A percentile compares a stretch with the other conserved stretches of the same genome.
phyloP scores from a whole-genome alignment of 345 rosid species.

The Diplotaxis tenuifolia region DNA sequence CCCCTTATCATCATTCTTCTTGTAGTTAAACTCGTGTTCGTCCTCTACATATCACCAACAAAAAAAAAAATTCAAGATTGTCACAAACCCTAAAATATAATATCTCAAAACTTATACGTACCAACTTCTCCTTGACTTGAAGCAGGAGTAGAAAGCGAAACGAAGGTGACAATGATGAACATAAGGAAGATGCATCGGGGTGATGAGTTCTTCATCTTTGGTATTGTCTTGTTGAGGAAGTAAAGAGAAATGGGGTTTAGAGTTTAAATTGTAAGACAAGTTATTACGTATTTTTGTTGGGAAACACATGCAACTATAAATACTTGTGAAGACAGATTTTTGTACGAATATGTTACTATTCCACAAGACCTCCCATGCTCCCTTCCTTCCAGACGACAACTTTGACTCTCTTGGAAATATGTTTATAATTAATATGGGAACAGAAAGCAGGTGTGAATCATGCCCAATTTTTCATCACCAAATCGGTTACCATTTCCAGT shows the following conservation, averaged over 20 bases:
- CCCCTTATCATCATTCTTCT: slow-evolving; percentile 42
- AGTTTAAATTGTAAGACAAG: slow-evolving; percentile 6
- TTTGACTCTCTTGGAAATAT: slow-evolving; percentile 21
- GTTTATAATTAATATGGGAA: not conserved
- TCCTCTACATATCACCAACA: slow-evolving; percentile 46
- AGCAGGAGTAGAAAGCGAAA: slow-evolving; percentile 17
- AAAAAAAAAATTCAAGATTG: not conserved
- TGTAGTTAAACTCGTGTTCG: slow-evolving; percentile 62
- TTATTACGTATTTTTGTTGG: not conserved
- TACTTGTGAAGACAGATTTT: slow-evolving; percentile 8
- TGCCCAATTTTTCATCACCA: slow-evolving; percentile 19
- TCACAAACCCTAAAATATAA: not conserved
- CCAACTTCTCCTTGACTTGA: slow-evolving; percentile 36
- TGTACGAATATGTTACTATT: slow-evolving; percentile 25
- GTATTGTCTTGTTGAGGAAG: not conserved
- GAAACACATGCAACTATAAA: slow-evolving; percentile 30
- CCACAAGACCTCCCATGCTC: slow-evolving; percentile 18
- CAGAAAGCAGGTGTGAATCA: slow-evolving; percentile 20
- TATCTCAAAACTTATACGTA: not conserved
- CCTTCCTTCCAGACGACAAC: slow-evolving; percentile 25
- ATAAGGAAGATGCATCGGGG: slow-evolving; percentile 17
- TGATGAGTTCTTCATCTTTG: slow-evolving; percentile 18
- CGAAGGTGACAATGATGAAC: slow-evolving; percentile 5
- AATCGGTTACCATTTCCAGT: slow-evolving; percentile 2
- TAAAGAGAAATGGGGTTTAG: not conserved